Conservation (phyloP, 768 basidiomycete species). For the Trichaptum fuscoviolaceum region DNA sequence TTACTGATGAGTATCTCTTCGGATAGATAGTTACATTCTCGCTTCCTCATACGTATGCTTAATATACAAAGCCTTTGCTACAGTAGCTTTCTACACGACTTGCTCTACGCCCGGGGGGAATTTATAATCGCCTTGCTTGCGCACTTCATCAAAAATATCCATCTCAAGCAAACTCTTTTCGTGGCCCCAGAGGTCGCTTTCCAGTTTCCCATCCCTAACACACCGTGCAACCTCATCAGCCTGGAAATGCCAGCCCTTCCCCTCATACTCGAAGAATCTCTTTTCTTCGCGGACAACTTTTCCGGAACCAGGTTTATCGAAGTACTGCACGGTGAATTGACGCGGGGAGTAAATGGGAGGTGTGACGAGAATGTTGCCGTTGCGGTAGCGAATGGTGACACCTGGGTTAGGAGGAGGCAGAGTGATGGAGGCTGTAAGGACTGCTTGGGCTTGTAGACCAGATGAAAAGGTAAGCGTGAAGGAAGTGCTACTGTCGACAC, state of each 20-base stretch:
- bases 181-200: constrained; percentile 72
- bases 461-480: constrained; percentile 67
- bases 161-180: constrained; percentile 78
- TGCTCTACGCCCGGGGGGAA: constrained; percentile 63
- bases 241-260: constrained; percentile 78
- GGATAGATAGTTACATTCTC: neutral
- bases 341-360: constrained; percentile 64
- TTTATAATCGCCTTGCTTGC: constrained; percentile 60
- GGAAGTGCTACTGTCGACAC: constrained; percentile 73
- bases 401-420: constrained; percentile 41
- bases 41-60: neutral
- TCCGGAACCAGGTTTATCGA: constrained; percentile 40
- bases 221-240: constrained; percentile 86
- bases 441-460: constrained; percentile 64
- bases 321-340: constrained; percentile 60
- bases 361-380: constrained; percentile 60
- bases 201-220: constrained; percentile 62
- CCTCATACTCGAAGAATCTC: constrained; percentile 49
- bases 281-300: constrained; percentile 52
- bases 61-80: neutral
- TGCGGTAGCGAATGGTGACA: constrained; percentile 68
- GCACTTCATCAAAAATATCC: constrained; percentile 81
- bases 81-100: constrained; percentile 23
- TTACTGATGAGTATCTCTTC: neutral
- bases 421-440: constrained; percentile 66